Evolutionary conservation across 1,284 basidiomycete genomes (phyloP).

Genomic region (Cryptococcus hybrid): DNA sequence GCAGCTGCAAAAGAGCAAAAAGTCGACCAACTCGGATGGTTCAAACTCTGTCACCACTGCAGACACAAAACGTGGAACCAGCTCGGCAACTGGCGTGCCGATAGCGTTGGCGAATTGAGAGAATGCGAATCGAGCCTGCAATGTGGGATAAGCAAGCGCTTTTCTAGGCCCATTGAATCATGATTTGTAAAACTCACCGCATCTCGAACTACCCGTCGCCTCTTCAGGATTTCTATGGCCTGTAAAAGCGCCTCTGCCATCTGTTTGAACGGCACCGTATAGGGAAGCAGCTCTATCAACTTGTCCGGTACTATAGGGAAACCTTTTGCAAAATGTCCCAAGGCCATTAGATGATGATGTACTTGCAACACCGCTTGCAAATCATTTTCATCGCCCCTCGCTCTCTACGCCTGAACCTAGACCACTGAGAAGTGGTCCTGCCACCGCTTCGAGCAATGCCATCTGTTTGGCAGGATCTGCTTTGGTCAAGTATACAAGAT

Average conservation of each 20-base stretch:
- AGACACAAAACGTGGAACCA: constrained; percentile 64
- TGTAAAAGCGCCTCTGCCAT: constrained; percentile 87
- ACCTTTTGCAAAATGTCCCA: constrained; percentile 94
- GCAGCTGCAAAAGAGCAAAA: constrained; percentile 89
- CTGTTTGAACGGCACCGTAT: constrained; percentile 77
- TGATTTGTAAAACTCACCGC: constrained; percentile 55
- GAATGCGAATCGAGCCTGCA: constrained; percentile 78
- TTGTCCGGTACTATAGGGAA: constrained; percentile 84
- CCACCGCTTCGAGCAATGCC: constrained; percentile 69
- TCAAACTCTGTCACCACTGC: constrained; percentile 89
- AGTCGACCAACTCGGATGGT: constrained; percentile 88
- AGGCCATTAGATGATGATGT: constrained; percentile 94
- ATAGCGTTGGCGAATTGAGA: constrained; percentile 88
- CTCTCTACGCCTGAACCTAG: constrained; percentile 66
- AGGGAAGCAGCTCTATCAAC: constrained; percentile 69
- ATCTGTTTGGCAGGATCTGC: constrained; percentile 68
- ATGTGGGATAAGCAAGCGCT: constrained; percentile 49
- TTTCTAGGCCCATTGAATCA: neutral
- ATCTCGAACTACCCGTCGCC: constrained; percentile 84
- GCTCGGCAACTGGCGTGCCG: constrained; percentile 62
- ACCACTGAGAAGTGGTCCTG: constrained; percentile 76
- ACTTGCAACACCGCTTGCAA: constrained; percentile 73
- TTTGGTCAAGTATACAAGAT: constrained; percentile 70
- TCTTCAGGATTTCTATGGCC: constrained; percentile 83
- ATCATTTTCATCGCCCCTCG: constrained; percentile 39